Percentiles rank a stretch among this genome's conserved stretches.
Conservation (phyloP, 2,329 filamentous ascomycete genomes). For the Neodidymelliopsis sp. region DNA sequence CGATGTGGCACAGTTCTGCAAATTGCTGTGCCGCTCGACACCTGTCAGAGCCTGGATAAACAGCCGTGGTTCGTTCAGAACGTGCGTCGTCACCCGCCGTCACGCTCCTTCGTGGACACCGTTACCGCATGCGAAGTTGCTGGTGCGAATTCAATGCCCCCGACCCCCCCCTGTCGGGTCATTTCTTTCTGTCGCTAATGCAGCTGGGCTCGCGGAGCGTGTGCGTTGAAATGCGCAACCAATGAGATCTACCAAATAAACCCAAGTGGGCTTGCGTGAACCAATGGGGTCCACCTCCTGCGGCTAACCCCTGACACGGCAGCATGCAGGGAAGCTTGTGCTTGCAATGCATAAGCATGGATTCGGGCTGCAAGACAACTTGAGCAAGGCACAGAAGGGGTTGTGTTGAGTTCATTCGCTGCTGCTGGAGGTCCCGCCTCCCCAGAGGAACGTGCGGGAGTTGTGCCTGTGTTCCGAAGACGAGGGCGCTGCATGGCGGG, state of each 20-base stretch:
- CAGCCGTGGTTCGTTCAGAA: slow-evolving; percentile 9
- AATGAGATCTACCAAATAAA: slow-evolving; percentile 23
- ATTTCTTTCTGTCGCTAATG: slow-evolving; percentile 35
- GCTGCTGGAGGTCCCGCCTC: slow-evolving; percentile 33
- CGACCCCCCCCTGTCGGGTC: slow-evolving; percentile 30
- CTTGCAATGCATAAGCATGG: slow-evolving; percentile 44
- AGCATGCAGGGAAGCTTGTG: slow-evolving; percentile 43
- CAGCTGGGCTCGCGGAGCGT: slow-evolving; percentile 30
- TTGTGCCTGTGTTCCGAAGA: slow-evolving; percentile 36
- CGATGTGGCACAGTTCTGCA: slow-evolving; percentile 23
- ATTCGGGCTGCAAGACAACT: slow-evolving; percentile 40
- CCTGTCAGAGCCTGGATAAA: slow-evolving; percentile 3
- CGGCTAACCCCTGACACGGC: slow-evolving; percentile 27
- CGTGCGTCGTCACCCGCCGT: slow-evolving; percentile 28
- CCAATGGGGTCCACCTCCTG: slow-evolving; percentile 21
- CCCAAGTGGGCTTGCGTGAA: slow-evolving; percentile 15
- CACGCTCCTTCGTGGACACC: slow-evolving; percentile 25
- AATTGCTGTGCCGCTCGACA: slow-evolving; percentile 19
- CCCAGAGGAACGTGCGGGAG: slow-evolving; percentile 40
- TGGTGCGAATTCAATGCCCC: slow-evolving; percentile 15
- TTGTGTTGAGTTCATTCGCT: slow-evolving; percentile 39
- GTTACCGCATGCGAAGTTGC: slow-evolving; percentile 20
- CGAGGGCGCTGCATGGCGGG: slow-evolving; percentile 37
- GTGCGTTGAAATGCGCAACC: slow-evolving; percentile 31
- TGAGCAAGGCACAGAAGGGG: slow-evolving; percentile 36